Conservation (phyloP, 352 stramenopile species). For the Globisporangium polare region DNA sequence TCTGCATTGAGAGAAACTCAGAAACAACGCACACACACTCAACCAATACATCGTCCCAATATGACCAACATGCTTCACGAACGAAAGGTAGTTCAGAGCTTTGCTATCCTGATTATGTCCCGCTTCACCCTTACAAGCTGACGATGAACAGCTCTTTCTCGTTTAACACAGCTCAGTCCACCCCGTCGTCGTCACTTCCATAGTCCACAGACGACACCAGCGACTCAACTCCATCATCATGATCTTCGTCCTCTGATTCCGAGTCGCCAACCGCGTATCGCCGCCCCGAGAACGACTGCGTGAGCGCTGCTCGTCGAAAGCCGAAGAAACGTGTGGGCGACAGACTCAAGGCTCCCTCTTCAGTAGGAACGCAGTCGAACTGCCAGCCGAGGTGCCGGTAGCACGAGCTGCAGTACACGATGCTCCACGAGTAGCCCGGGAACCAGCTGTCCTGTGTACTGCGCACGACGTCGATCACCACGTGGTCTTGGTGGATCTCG, state of each 20-base stretch:
- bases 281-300: constrained; percentile 21
- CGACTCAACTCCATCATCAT: not conserved
- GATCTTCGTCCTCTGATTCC: not conserved
- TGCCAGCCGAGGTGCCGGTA: constrained; percentile 74
- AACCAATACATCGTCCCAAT: not conserved
- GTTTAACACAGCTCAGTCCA: not conserved
- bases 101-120: not conserved
- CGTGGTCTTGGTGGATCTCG: constrained; percentile 34
- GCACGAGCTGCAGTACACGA: constrained; percentile 66
- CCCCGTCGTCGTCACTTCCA: not conserved
- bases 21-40: not conserved
- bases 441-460: constrained; percentile 80
- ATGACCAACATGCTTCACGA: not conserved
- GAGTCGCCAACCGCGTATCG: constrained; percentile 2
- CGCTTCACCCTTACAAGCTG: not conserved
- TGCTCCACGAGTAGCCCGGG: constrained; percentile 76
- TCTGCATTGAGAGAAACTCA: not conserved
- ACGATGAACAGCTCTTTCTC: not conserved
- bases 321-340: constrained; percentile 54
- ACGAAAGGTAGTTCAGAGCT: not conserved
- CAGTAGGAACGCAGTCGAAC: constrained; percentile 56
- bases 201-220: constrained; percentile 9
- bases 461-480: constrained; percentile 39
- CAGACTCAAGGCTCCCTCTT: not conserved
- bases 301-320: constrained; percentile 62